Evolutionary conservation across 2,329 filamentous ascomycete species (phyloP).

Genomic region (Diplodia scrobiculata): DNA sequence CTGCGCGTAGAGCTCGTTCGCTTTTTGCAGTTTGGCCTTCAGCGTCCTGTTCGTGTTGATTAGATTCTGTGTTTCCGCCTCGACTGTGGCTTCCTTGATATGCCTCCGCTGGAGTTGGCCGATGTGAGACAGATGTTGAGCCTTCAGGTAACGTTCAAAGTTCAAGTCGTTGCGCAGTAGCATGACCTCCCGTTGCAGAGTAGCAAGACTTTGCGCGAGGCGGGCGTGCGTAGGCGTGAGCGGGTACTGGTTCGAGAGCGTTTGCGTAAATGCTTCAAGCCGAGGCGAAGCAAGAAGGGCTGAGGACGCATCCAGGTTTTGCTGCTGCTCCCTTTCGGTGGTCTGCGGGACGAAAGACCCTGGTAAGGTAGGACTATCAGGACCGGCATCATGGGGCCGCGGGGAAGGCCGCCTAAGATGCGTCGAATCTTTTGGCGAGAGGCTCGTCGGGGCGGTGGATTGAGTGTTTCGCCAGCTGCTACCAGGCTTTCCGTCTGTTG

Average conservation of each 20-base stretch:
- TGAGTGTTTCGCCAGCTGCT: conserved; percentile 59
- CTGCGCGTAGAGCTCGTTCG: conserved; percentile 69
- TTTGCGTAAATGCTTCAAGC: conserved; percentile 42
- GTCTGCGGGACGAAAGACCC: conserved; percentile 44
- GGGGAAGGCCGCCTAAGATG: conserved; percentile 1
- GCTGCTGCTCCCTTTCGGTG: conserved; percentile 32
- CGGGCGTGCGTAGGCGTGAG: conserved; percentile 39
- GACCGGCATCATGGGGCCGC: conserved; percentile 43
- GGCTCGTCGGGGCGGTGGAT: conserved; percentile 49
- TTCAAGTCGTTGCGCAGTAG: conserved; percentile 77
- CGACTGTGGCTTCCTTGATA: conserved; percentile 73
- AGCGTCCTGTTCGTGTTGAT: conserved; percentile 74
- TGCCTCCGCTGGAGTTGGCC: conserved; percentile 74
- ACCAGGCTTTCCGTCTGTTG: conserved; percentile 32
- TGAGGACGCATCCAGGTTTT: background rate
- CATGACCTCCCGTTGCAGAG: conserved; percentile 72
- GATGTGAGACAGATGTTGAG: conserved; percentile 80
- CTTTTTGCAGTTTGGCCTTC: conserved; percentile 71
- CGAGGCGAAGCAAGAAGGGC: conserved; percentile 34
- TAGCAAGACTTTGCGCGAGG: conserved; percentile 43
- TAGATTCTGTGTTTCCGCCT: conserved; percentile 80
- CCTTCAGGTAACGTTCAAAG: conserved; percentile 80
- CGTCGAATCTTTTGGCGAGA: conserved; percentile 17
- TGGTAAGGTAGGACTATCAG: conserved; percentile 66
- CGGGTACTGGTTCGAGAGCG: conserved; percentile 31